phyloP scores from a whole-genome alignment of 2,329 filamentous ascomycete species.

The Scorias spongiosa region DNA sequence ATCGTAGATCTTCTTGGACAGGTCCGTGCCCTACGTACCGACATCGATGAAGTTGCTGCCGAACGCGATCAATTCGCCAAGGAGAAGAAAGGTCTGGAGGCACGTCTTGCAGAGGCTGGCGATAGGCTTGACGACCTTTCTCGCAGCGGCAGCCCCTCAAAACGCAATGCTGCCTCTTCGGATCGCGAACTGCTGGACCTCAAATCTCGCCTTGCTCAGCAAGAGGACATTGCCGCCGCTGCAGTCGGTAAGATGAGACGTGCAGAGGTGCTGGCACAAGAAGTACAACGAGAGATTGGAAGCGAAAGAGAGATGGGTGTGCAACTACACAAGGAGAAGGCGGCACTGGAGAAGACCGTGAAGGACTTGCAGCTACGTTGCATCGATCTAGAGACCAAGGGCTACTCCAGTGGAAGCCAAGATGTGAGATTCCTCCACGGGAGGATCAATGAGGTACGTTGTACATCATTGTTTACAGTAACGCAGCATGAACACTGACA shows the following conservation, averaged over 20 bases:
- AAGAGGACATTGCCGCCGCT: conserved; percentile 81
- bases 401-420: conserved; percentile 84
- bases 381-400: conserved; percentile 91
- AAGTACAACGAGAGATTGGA: conserved; percentile 85
- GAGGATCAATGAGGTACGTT: conserved; percentile 78
- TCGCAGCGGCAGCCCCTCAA: conserved; percentile 65
- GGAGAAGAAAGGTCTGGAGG: conserved; percentile 81
- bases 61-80: conserved; percentile 74
- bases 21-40: conserved; percentile 67
- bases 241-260: conserved; percentile 95
- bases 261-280: conserved; percentile 70
- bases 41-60: conserved; percentile 69
- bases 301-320: conserved; percentile 70
- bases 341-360: conserved; percentile 69
- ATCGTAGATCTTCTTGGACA: conserved; percentile 82
- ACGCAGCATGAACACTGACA: conserved; percentile 12
- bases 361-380: conserved; percentile 83
- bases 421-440: conserved; percentile 92
- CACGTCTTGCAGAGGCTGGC: conserved; percentile 72
- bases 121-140: conserved; percentile 70
- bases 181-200: conserved; percentile 83
- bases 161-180: conserved; percentile 76
- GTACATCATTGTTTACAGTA: not conserved
- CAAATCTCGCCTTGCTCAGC: conserved; percentile 75
- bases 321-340: conserved; percentile 79